Evolutionary conservation across 306 rosid genomes (phyloP), one percentile per base, ranked within the genome.

Genomic region (Adenanthera pavonina): DNA sequence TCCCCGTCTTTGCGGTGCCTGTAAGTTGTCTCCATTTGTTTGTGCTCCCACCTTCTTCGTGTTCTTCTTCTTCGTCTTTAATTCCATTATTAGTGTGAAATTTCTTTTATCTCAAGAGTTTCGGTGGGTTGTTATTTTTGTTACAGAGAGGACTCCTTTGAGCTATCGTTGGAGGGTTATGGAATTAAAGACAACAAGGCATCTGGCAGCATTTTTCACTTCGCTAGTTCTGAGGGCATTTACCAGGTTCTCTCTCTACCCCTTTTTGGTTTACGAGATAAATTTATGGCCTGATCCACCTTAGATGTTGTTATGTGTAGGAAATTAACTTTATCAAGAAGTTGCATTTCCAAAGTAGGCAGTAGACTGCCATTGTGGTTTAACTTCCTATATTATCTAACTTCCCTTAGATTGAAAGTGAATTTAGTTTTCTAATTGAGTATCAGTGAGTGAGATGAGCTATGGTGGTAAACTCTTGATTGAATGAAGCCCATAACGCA

Each of bases 181-280:
- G 95, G 92, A 76, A 86, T 94, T 84, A 81, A 68, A 38, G 83
- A 92, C 47, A 80, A 79, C 52, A 94, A 88, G 74, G 91, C 94
- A 2, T 89, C 94, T 20, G 98, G 95, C 30, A 86, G 14, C 64
- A 51, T 92, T 77, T 57, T 80, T 81, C 95, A 92, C 82, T 88
- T 85, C 67, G 84, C 90, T 41, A 95, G 90, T 75, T 68, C 51
- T 62, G 89, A 79, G 48, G 94, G 89, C 74, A 69, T 33, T 57
- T 88, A 67, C 81, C 85, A 86, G 94, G 98, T 93, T 2, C 25
- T 4, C 35, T 80, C 53, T 67, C 20, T 19, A 11, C 14, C 54
- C 12, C 12, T 25, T 57, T 38, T 56, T 12, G 15, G 11, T 46
- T 14, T 57, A 34, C 3, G 49, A 6, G 51, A 5, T 2, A 7